phyloP scores from a whole-genome alignment of 2,329 filamentous ascomycete genomes.

The Rhynchosporium secalis region DNA sequence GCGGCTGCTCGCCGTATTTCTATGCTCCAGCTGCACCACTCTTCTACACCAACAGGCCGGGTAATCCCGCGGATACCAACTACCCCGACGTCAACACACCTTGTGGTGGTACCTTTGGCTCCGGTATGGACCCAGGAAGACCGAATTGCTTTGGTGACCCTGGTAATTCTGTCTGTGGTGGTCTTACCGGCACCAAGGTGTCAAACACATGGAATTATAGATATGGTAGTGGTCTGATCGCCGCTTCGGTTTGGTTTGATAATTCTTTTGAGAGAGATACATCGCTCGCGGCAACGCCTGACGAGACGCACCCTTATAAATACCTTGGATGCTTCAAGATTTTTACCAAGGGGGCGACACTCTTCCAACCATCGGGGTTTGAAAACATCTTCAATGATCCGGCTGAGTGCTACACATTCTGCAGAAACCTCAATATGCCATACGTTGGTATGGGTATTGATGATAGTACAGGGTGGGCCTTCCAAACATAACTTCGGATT shows the following conservation, averaged over 20 bases:
- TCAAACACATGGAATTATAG: neutral
- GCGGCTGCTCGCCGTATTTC: slow-evolving; percentile 9
- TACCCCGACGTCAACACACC: neutral
- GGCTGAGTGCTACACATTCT: neutral
- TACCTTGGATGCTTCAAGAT: slow-evolving; percentile 11
- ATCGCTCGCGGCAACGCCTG: neutral
- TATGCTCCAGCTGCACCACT: neutral
- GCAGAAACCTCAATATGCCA: slow-evolving; percentile 6
- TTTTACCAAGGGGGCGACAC: neutral
- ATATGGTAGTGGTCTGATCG: neutral
- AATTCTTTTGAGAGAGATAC: neutral
- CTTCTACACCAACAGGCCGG: neutral
- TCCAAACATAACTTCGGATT: neutral
- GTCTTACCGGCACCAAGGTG: neutral
- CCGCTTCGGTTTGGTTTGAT: neutral
- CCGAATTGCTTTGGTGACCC: slow-evolving; percentile 7
- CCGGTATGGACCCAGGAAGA: neutral
- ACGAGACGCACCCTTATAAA: neutral
- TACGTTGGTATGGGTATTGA: slow-evolving; percentile 2
- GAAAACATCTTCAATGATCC: neutral
- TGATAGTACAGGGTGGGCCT: neutral
- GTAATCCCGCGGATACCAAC: neutral
- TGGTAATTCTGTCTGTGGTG: neutral
- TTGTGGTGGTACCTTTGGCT: neutral
- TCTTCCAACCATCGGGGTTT: slow-evolving; percentile 11